A percentile compares a stretch with the other conserved stretches of the same genome.
Evolutionary conservation across 2,329 filamentous ascomycete species (phyloP).

Genomic region (Truncatella angustata): DNA sequence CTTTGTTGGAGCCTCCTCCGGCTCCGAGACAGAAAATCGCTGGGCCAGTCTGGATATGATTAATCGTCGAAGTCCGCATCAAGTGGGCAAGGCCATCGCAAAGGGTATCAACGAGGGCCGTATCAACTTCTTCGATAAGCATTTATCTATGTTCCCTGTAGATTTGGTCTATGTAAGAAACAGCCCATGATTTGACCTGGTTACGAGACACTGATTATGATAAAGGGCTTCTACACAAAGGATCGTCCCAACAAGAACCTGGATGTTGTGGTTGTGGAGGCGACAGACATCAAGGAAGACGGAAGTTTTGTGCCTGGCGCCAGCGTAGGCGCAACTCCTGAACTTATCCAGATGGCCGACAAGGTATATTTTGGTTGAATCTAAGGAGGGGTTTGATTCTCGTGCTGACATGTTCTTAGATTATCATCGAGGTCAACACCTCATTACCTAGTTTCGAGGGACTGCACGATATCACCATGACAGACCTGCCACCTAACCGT

Average conservation of each 20-base stretch:
- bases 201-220: not conserved
- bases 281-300: slow-evolving; percentile 82
- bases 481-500: slow-evolving; percentile 74
- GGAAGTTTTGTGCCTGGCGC: slow-evolving; percentile 87
- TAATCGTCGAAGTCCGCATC: slow-evolving; percentile 77
- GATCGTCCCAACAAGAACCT: slow-evolving; percentile 71
- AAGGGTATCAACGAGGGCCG: slow-evolving; percentile 87
- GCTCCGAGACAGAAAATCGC: slow-evolving; percentile 86
- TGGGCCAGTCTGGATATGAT: slow-evolving; percentile 94
- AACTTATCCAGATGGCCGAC: slow-evolving; percentile 86
- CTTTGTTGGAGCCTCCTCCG: slow-evolving; percentile 87
- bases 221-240: slow-evolving; percentile 76
- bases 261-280: slow-evolving; percentile 83
- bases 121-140: slow-evolving; percentile 93
- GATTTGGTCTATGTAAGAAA: slow-evolving; percentile 73
- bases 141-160: slow-evolving; percentile 86
- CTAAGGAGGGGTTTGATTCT: not conserved
- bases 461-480: slow-evolving; percentile 87
- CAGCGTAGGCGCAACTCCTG: slow-evolving; percentile 80
- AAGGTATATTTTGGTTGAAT: slow-evolving; percentile 51
- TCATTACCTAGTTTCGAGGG: slow-evolving; percentile 81
- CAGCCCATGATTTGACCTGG: not conserved
- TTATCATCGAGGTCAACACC: slow-evolving; percentile 92
- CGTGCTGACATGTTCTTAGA: slow-evolving; percentile 32
- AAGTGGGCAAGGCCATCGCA: slow-evolving; percentile 86